Evolutionary conservation across 129 eudicot species (phyloP).

Genomic region (Tagetes patula): DNA sequence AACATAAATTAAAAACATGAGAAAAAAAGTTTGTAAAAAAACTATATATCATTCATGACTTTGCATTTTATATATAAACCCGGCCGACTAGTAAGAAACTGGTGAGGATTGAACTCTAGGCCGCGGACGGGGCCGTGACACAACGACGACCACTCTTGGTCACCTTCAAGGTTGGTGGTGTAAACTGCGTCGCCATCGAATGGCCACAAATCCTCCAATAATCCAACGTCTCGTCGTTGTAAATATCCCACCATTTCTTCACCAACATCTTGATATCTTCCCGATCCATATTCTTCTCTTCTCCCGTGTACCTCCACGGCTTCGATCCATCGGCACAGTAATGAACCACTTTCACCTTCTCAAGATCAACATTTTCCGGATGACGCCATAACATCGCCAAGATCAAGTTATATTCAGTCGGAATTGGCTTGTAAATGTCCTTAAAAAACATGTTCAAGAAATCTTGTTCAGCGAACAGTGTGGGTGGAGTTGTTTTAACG

Average conservation of each 20-base stretch:
- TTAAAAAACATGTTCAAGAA: constrained; percentile 56
- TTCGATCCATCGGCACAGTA: constrained; percentile 71
- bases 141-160: constrained; percentile 22
- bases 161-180: constrained; percentile 3
- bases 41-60: background rate
- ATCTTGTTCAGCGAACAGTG: constrained; percentile 83
- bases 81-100: too few species aligned
- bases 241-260: constrained; percentile 60
- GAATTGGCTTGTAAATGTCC: constrained; percentile 55
- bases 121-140: constrained; percentile 50
- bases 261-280: constrained; percentile 61
- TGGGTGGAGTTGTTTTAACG: constrained; percentile 54
- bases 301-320: constrained; percentile 72
- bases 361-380: constrained; percentile 56
- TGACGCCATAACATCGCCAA: constrained; percentile 73
- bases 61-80: too few species aligned
- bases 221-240: constrained; percentile 52
- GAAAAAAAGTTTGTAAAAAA: background rate
- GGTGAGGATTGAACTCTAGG: constrained; percentile 12
- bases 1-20: background rate
- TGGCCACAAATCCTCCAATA: constrained; percentile 26
- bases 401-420: constrained; percentile 46
- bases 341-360: constrained; percentile 58
- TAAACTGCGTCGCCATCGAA: constrained; percentile 1
- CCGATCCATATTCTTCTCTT: constrained; percentile 59